Percentiles rank a stretch among this genome's conserved stretches.
Evolutionary conservation across 768 basidiomycete species (phyloP).

Genomic region (Suillus placidus): DNA sequence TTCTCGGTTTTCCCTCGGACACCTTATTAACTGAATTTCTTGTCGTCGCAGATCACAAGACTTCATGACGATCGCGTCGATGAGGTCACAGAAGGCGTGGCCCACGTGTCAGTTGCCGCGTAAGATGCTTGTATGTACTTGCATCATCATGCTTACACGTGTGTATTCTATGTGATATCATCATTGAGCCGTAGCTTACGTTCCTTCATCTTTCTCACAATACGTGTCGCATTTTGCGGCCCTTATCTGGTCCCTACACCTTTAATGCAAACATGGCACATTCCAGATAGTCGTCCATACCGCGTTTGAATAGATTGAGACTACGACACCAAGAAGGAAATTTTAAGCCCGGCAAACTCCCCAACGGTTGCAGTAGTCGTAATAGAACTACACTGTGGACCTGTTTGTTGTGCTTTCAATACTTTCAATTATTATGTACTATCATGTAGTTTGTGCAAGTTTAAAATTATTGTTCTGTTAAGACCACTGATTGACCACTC

Average conservation of each 20-base stretch:
- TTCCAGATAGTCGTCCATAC: background rate
- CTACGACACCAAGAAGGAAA: conserved; percentile 7
- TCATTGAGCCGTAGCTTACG: background rate
- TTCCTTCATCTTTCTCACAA: background rate
- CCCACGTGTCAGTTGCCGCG: conserved; percentile 39
- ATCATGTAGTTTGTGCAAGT: background rate
- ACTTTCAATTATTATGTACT: background rate
- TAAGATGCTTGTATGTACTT: background rate
- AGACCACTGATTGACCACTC: background rate
- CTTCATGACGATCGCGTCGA: conserved; percentile 61
- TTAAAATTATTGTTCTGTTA: background rate
- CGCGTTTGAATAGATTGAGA: background rate
- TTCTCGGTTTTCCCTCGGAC: background rate
- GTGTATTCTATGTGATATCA: background rate
- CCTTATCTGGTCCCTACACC: background rate
- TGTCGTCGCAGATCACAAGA: conserved; percentile 59
- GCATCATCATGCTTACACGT: conserved; percentile 2
- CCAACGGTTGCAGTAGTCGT: background rate
- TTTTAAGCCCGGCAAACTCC: background rate
- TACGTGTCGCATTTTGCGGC: background rate
- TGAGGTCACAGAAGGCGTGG: conserved; percentile 62
- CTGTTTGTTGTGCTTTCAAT: background rate
- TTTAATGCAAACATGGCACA: background rate
- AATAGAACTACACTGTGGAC: background rate
- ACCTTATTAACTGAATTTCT: background rate